Base-by-base conservation (phyloP, 2,329 filamentous ascomycete genomes). In the Didymella lethalis region DNA sequence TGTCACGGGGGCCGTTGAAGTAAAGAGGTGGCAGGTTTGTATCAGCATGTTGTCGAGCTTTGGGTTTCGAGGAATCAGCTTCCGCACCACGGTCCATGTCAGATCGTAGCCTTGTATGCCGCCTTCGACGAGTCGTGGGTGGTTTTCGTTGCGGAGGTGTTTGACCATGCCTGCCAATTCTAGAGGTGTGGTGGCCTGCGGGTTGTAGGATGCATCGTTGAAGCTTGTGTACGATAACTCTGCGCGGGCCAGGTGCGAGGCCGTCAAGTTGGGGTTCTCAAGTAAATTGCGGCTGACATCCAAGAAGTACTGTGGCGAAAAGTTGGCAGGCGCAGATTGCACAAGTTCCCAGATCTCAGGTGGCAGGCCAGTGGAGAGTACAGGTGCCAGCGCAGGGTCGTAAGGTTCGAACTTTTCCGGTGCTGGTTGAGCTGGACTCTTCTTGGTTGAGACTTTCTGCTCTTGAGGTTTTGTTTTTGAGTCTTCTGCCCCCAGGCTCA, bases 11-110 rank as follows among this genome's bases (percentile, higher is more conserved):
- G 59, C 36, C 2, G 62, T 64, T 1, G 75, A 77, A 1, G 63
- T 69, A 74, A 92, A 91, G 62, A 93, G 85, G 54, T 91, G 84
- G 75, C 92, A 96, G 2, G 92, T 96, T 77, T 98, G 94, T 57
- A 92, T 84, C 63, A 97, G 77, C 1, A 89, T 83, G 20, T 82
- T 80, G 75, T 98, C 94, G 26, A 94, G 80, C 54, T 88, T 83
- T 2, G 88, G 86, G 75, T 97, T 97, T 49, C 94, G 84, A 3
- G 94, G 94, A 46, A 97, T 88, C 68, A 97, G 80, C 61, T 84
- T 89, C 59, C 93, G 85, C 7, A 97, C 85, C 20, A 97, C 82
- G 1, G 87, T 87, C 64, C 89, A 87, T 25, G 84, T 81, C 31
- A 87, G 79, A 26, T 69, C 64, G 59, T 78, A 84, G 4, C 71